Evolutionary conservation across 805 yeast species (phyloP).

Genomic region (Barnettozyma sucrosica): DNA sequence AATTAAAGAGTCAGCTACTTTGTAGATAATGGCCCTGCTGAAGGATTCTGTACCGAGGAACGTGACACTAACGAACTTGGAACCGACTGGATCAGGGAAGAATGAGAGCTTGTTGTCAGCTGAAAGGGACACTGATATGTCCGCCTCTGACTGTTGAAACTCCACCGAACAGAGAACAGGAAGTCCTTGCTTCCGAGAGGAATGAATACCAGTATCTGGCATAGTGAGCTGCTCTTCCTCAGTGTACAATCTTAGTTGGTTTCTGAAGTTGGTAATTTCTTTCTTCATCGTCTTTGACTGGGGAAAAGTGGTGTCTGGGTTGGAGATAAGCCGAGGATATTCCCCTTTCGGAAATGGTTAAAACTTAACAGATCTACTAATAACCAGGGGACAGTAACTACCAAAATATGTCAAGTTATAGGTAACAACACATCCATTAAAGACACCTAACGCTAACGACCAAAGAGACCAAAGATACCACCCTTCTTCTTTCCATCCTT

Average conservation of each 20-base stretch:
- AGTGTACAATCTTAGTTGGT: background rate
- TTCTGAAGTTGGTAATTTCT: background rate
- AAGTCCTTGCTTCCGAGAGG: background rate
- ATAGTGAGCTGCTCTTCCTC: background rate
- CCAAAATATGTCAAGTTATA: background rate
- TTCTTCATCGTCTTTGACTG: background rate
- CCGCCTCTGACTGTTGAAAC: background rate
- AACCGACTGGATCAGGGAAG: background rate
- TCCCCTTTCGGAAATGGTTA: background rate
- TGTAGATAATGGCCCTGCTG: constrained; percentile 7
- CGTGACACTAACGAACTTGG: constrained; percentile 15
- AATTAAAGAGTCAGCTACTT: constrained; percentile 5
- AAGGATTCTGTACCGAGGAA: constrained; percentile 14
- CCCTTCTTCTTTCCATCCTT: constrained; percentile 41
- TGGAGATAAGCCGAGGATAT: background rate
- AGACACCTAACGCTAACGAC: constrained; percentile 38
- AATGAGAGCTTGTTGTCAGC: constrained; percentile 3
- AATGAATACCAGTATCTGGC: background rate
- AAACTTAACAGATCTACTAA: background rate
- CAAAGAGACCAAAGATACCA: constrained; percentile 72
- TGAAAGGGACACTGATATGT: constrained; percentile 4
- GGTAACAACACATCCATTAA: background rate
- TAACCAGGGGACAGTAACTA: too few relatives aligned
- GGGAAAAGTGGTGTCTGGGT: background rate
- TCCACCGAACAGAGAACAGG: constrained; percentile 2